Conservation (phyloP, 2,329 filamentous ascomycete genomes). For the Periconia digitata region DNA sequence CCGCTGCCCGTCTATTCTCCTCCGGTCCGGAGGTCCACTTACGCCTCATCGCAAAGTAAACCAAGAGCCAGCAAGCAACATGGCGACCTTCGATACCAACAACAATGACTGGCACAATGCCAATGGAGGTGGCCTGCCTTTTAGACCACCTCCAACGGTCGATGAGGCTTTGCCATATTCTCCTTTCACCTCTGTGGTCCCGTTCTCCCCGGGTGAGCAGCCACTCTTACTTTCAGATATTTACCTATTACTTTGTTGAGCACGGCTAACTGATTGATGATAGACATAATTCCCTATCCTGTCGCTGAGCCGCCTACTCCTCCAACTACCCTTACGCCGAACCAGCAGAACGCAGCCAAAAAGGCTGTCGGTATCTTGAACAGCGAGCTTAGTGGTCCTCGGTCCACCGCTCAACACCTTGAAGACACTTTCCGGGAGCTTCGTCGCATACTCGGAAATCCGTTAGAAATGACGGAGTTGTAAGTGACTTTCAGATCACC, state of each 20-base stretch:
- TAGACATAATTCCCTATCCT: conserved; percentile 52
- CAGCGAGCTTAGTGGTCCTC: conserved; percentile 62
- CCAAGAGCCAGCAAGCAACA: conserved; percentile 10
- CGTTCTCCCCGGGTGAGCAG: conserved; percentile 70
- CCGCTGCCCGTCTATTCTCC: background rate
- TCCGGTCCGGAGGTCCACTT: background rate
- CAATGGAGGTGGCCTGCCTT: conserved; percentile 37
- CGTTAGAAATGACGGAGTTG: conserved; percentile 71
- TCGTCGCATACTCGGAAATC: conserved; percentile 67
- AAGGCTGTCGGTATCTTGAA: conserved; percentile 69
- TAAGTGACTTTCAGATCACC: no score
- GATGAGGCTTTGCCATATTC: conserved; percentile 80
- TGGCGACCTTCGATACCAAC: conserved; percentile 22
- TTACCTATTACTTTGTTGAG: conserved; percentile 19
- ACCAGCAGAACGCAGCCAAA: conserved; percentile 54
- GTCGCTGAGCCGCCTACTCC: conserved; percentile 44
- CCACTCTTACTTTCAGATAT: conserved; percentile 16
- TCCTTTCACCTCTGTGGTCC: conserved; percentile 77
- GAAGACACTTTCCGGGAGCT: conserved; percentile 75
- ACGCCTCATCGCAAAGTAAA: background rate
- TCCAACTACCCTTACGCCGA: conserved; percentile 37
- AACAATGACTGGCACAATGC: conserved; percentile 33
- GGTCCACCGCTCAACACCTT: conserved; percentile 64
- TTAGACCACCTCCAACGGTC: conserved; percentile 53
- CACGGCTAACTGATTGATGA: conserved; percentile 16